Percentiles rank a stretch among this genome's conserved stretches.
Conservation (phyloP, 768 basidiomycete species). For the Mycena indigotica region DNA sequence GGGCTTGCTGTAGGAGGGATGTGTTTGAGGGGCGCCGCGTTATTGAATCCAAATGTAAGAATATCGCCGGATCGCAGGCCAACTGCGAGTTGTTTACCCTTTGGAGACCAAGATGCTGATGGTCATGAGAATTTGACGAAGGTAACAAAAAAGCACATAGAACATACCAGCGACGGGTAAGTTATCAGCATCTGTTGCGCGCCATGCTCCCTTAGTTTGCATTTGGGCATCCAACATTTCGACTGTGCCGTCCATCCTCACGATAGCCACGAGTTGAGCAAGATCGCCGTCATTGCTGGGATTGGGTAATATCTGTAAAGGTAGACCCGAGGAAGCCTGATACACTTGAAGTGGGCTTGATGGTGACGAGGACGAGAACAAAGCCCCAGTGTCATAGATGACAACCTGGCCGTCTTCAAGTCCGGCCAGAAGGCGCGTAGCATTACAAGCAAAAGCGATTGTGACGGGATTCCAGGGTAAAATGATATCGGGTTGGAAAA, state of each 20-base stretch:
- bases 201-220: constrained; percentile 60
- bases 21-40: constrained; percentile 55
- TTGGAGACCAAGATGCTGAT: constrained; percentile 82
- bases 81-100: constrained; percentile 82
- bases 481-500: constrained; percentile 55
- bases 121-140: constrained; percentile 4
- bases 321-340: constrained; percentile 43
- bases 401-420: constrained; percentile 60
- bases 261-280: constrained; percentile 60
- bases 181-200: constrained; percentile 45
- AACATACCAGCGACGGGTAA: constrained; percentile 62
- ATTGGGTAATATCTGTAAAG: constrained; percentile 64
- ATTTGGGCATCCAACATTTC: constrained; percentile 62
- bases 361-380: constrained; percentile 50
- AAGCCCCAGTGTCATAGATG: constrained; percentile 56
- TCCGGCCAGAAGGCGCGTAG: constrained; percentile 61
- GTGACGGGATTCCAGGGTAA: constrained; percentile 53
- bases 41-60: constrained; percentile 61
- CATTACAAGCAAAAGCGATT: constrained; percentile 59
- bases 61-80: constrained; percentile 73
- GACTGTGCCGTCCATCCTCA: constrained; percentile 51
- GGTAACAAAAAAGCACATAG: constrained; percentile 1
- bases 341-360: constrained; percentile 48
- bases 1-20: constrained; percentile 58
- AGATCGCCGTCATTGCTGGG: constrained; percentile 57